phyloP scores from a whole-genome alignment of 306 rosid genomes.

The Castanea crenata region DNA sequence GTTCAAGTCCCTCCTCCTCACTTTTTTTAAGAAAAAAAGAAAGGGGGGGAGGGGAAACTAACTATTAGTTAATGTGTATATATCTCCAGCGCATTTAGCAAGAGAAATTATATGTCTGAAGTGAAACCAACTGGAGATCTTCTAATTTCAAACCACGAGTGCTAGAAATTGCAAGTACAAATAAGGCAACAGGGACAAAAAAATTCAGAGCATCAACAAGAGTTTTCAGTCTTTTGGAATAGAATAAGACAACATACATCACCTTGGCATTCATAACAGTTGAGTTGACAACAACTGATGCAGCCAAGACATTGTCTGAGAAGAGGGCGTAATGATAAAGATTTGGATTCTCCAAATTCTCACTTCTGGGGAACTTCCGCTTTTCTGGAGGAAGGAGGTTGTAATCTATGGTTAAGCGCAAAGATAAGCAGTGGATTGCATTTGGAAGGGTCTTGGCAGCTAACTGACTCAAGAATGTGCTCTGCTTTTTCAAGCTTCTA shows the following conservation, averaged over 20 bases:
- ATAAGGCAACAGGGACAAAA: background rate
- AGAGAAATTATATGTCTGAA: background rate
- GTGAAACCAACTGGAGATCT: background rate
- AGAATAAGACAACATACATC: slow-evolving; percentile 12
- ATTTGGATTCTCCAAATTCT: slow-evolving; percentile 75
- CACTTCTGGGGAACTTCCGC: slow-evolving; percentile 76
- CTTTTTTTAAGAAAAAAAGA: no score
- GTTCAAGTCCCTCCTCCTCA: no score
- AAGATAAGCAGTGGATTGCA: slow-evolving; percentile 85
- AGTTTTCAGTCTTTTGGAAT: slow-evolving; percentile 4
- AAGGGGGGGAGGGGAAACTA: background rate
- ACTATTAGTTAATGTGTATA: background rate
- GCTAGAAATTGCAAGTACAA: background rate
- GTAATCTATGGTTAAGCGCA: slow-evolving; percentile 91
- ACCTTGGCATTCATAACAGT: slow-evolving; percentile 85
- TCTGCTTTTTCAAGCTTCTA: slow-evolving; percentile 81
- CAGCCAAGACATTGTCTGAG: slow-evolving; percentile 97
- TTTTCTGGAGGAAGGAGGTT: slow-evolving; percentile 76
- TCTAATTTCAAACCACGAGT: background rate
- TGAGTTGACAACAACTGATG: slow-evolving; percentile 92
- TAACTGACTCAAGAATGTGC: slow-evolving; percentile 88
- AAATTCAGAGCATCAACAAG: background rate
- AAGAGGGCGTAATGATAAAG: slow-evolving; percentile 89
- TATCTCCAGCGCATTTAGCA: background rate
- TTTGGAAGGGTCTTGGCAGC: slow-evolving; percentile 94